Conservation (phyloP, 2,329 filamentous ascomycete genomes). For the Pyrenophora teres region DNA sequence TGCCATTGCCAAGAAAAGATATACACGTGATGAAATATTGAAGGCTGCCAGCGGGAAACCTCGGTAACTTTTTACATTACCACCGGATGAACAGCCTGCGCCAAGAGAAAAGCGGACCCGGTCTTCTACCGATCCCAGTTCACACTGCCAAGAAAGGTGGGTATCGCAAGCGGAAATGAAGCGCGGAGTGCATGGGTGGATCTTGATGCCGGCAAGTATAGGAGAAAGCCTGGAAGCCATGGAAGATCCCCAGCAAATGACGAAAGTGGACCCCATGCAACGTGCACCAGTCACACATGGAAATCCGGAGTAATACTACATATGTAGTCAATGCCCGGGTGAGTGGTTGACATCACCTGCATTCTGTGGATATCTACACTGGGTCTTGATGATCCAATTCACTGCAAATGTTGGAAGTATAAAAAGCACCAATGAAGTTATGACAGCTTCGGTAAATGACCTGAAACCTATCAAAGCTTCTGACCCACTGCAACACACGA, state of each 20-base stretch:
- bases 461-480: no score
- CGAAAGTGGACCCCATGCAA: background rate
- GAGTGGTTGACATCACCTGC: background rate
- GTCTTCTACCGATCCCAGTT: slow-evolving; percentile 6
- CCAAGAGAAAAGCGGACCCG: slow-evolving; percentile 7
- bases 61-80: slow-evolving; percentile 10
- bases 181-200: slow-evolving; percentile 10
- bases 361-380: no score
- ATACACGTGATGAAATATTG: slow-evolving; percentile 7
- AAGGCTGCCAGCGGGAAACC: slow-evolving; percentile 1
- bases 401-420: no score
- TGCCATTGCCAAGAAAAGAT: background rate
- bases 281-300: background rate
- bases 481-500: no score
- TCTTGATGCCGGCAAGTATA: slow-evolving; percentile 4
- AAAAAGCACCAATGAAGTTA: no score
- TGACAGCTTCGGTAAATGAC: no score
- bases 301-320: background rate
- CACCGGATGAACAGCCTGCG: slow-evolving; percentile 7
- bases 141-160: slow-evolving; percentile 8
- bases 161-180: slow-evolving; percentile 4
- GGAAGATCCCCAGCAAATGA: background rate
- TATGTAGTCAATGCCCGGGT: background rate
- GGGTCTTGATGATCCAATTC: no score
- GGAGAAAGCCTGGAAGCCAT: background rate